Evolutionary conservation across 345 rosid species (phyloP).

Genomic region (Eucalyptus pauciflora): DNA sequence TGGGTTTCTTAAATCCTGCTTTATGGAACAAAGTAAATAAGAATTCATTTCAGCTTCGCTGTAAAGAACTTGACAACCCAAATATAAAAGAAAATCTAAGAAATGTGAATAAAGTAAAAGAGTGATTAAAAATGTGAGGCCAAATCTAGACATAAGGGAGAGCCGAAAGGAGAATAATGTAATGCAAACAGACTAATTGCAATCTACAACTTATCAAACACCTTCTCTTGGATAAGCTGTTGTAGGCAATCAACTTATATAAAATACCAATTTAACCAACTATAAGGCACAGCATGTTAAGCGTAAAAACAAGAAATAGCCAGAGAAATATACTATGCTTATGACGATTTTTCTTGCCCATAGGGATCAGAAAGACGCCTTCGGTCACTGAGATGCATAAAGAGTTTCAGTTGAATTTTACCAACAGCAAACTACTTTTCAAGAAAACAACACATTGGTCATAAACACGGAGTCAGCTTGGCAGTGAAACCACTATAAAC

Average conservation of each 20-base stretch:
- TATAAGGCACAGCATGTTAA: background rate
- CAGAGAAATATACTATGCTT: background rate
- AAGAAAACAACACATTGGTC: background rate
- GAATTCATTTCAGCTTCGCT: background rate
- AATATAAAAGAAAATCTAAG: background rate
- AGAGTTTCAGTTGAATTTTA: background rate
- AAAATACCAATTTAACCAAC: background rate
- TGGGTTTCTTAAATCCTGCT: constrained; percentile 30
- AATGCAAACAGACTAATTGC: background rate
- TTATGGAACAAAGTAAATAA: background rate
- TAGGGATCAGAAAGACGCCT: background rate
- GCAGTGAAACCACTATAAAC: background rate
- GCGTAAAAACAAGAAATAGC: background rate
- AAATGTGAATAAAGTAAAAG: background rate
- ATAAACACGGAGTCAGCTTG: background rate
- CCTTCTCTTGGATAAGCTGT: background rate
- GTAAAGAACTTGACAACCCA: background rate
- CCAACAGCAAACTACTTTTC: background rate
- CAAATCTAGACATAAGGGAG: background rate
- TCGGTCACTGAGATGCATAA: background rate
- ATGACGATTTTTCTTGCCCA: background rate
- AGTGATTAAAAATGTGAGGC: background rate
- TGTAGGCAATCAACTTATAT: background rate
- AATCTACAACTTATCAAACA: background rate
- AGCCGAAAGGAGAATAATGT: background rate